Conservation (phyloP, 1,284 basidiomycete species). For the Ustilago nuda region DNA sequence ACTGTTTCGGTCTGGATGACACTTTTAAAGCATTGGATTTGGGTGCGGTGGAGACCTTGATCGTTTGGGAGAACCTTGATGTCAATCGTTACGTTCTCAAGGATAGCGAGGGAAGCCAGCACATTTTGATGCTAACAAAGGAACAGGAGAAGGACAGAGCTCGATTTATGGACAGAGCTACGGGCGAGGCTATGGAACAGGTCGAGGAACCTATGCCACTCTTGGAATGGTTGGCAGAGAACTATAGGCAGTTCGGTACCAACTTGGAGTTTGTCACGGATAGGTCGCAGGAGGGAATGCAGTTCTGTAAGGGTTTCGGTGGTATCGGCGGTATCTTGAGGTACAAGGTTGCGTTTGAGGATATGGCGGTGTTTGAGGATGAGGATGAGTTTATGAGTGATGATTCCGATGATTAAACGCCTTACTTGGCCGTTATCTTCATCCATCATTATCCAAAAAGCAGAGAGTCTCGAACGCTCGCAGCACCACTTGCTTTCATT, state of each 20-base stretch:
- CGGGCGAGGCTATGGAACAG: slow-evolving; percentile 95
- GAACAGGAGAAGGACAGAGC: slow-evolving; percentile 77
- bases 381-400: slow-evolving; percentile 68
- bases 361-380: slow-evolving; percentile 66
- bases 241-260: slow-evolving; percentile 97
- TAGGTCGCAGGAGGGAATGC: slow-evolving; percentile 92
- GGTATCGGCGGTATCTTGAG: slow-evolving; percentile 94
- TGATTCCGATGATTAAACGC: slow-evolving; percentile 59
- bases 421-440: not conserved
- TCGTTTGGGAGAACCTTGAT: slow-evolving; percentile 91
- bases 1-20: slow-evolving; percentile 98
- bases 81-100: slow-evolving; percentile 62
- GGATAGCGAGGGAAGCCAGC: slow-evolving; percentile 61
- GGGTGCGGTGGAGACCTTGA: slow-evolving; percentile 94
- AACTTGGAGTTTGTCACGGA: slow-evolving; percentile 78
- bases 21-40: slow-evolving; percentile 96
- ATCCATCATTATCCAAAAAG: slow-evolving; percentile 2
- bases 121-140: slow-evolving; percentile 64
- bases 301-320: slow-evolving; percentile 99
- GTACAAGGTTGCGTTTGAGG: slow-evolving; percentile 69
- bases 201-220: slow-evolving; percentile 66
- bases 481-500: not conserved
- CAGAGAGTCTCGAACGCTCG: not conserved
- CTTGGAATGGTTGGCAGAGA: slow-evolving; percentile 92
- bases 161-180: slow-evolving; percentile 94